These are phyloP conservation scores for Aphanomyces euteiches DNA, from an alignment of 352 stramenopile genomes.

Conservation along the genomic window DNA sequence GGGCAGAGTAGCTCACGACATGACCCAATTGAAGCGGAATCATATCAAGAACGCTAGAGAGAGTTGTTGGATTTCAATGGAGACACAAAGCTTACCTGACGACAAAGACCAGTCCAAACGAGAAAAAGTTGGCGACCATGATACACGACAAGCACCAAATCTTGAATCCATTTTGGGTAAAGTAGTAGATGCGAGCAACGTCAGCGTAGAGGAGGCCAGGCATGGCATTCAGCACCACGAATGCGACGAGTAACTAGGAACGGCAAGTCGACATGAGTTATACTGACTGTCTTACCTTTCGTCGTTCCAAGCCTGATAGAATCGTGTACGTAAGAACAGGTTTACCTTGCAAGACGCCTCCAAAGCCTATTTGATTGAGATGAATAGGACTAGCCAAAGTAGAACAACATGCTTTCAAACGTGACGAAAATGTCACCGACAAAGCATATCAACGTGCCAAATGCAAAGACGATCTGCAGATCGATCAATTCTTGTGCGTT, in stretches of 20 bases:
- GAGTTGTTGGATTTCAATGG: not conserved
- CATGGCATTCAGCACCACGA: not conserved
- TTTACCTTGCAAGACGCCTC: conserved; percentile 15
- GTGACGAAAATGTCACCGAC: conserved; percentile 16
- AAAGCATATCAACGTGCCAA: conserved; percentile 9
- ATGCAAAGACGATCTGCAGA: conserved; percentile 11
- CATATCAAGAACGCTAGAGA: conserved; percentile 5
- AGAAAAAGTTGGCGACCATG: conserved; percentile 24
- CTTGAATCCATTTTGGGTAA: conserved; percentile 27
- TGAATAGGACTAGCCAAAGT: not conserved
- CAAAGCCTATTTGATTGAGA: conserved; percentile 1
- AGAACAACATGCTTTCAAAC: conserved; percentile 23
- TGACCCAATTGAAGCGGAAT: not conserved
- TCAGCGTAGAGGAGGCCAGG: conserved; percentile 15
- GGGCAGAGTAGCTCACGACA: conserved; percentile 22
- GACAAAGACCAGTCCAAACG: conserved; percentile 11
- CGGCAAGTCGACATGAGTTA: not conserved
- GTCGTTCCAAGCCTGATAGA: conserved; percentile 19
- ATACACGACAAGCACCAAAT: conserved; percentile 25
- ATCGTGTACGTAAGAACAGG: conserved; percentile 18
- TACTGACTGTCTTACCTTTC: conserved; percentile 27
- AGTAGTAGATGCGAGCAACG: conserved; percentile 24
- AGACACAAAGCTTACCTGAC: not conserved
- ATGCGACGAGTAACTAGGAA: conserved; percentile 6
- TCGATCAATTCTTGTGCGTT: conserved; percentile 13